Evolutionary conservation across 768 basidiomycete genomes (phyloP).

Genomic region (Tephrocybe sp.): DNA sequence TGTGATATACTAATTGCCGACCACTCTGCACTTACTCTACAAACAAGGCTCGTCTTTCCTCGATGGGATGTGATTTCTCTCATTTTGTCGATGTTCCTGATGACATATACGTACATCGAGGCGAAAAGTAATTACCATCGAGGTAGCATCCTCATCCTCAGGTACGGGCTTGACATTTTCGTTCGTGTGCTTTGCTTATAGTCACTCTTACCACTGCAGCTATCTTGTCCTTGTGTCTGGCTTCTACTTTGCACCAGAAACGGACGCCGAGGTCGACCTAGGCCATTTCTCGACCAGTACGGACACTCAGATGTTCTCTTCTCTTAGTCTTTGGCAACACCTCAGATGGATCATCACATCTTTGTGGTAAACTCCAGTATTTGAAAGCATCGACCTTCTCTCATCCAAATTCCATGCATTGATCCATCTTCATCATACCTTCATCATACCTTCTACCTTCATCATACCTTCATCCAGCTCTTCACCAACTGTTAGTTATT

Average conservation of each 20-base stretch:
- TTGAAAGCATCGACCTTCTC: not conserved
- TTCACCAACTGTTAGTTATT: conserved; percentile 9
- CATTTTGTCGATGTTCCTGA: conserved; percentile 93
- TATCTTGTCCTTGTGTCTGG: conserved; percentile 91
- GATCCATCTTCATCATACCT: not conserved
- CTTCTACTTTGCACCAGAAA: conserved; percentile 86
- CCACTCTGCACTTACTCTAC: conserved; percentile 7
- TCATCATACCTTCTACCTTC: no score
- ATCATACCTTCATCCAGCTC: not conserved
- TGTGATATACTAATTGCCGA: conserved; percentile 28
- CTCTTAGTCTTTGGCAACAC: conserved; percentile 38
- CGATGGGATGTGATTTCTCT: conserved; percentile 97
- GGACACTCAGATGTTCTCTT: conserved; percentile 32
- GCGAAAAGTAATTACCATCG: conserved; percentile 98
- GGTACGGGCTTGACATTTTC: conserved; percentile 43
- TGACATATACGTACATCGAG: conserved; percentile 99
- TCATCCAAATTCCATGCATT: not conserved
- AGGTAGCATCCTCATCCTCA: conserved; percentile 92
- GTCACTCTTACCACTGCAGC: conserved; percentile 40
- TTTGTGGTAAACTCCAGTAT: conserved; percentile 17
- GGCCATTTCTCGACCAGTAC: conserved; percentile 21
- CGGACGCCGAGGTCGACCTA: conserved; percentile 38
- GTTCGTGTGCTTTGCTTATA: conserved; percentile 3
- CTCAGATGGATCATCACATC: conserved; percentile 38
- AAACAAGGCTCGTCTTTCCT: conserved; percentile 87